Evolutionary conservation across 768 basidiomycete species (phyloP).

Genomic region (Tricholoma sp.): DNA sequence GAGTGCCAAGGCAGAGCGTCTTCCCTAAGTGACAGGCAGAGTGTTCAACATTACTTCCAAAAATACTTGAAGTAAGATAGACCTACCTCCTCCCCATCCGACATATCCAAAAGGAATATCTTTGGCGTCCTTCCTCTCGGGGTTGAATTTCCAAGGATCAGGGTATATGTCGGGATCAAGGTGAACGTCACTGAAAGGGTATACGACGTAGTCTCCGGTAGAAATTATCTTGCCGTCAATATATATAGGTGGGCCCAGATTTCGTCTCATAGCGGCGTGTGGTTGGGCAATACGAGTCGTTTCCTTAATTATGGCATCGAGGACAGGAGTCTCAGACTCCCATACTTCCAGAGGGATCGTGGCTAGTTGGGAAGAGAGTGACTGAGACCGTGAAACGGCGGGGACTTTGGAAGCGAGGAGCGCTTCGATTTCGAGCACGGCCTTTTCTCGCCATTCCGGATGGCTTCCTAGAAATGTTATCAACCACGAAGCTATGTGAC

Average conservation of each 20-base stretch:
- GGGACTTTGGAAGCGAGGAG: slow-evolving; percentile 36
- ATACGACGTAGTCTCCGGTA: slow-evolving; percentile 70
- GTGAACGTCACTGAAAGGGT: slow-evolving; percentile 79
- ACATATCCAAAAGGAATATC: slow-evolving; percentile 55
- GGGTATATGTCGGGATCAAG: slow-evolving; percentile 67
- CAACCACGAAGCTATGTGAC: slow-evolving; percentile 59
- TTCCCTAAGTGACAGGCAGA: slow-evolving; percentile 42
- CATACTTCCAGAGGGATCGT: slow-evolving; percentile 63
- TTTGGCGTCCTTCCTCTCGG: slow-evolving; percentile 41
- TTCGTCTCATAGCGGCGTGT: slow-evolving; percentile 76
- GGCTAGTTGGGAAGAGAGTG: slow-evolving; percentile 44
- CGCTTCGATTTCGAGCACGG: slow-evolving; percentile 52
- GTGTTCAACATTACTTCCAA: slow-evolving; percentile 7
- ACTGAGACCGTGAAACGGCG: slow-evolving; percentile 22
- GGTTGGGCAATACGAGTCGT: slow-evolving; percentile 77
- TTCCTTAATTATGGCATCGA: slow-evolving; percentile 72
- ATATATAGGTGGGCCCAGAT: slow-evolving; percentile 65
- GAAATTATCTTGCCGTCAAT: slow-evolving; percentile 68
- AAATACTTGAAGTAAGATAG: slow-evolving; percentile 6
- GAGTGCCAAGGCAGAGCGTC: slow-evolving; percentile 66
- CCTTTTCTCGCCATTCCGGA: slow-evolving; percentile 59
- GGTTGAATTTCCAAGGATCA: slow-evolving; percentile 77
- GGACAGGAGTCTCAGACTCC: slow-evolving; percentile 64
- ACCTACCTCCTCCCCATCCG: slow-evolving; percentile 79
- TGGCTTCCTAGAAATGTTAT: slow-evolving; percentile 68